Evolutionary conservation across 805 yeast species (phyloP).

Genomic region (Ogataea zsoltii): DNA sequence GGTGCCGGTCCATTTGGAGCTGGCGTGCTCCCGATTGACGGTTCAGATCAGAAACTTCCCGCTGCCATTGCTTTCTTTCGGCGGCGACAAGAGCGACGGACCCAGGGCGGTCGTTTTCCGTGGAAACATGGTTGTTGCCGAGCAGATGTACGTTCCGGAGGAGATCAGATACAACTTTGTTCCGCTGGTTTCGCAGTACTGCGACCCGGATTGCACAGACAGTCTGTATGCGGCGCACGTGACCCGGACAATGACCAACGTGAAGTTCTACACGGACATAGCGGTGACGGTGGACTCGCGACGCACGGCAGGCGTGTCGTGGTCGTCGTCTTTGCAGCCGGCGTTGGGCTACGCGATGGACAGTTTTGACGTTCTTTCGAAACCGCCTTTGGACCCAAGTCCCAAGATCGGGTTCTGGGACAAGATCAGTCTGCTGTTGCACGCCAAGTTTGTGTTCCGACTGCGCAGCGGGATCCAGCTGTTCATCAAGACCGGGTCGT

Average conservation of each 20-base stretch:
- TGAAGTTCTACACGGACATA: constrained; percentile 55
- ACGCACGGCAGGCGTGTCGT: constrained; percentile 52
- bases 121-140: constrained; percentile 60
- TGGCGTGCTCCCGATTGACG: constrained; percentile 44
- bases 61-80: constrained; percentile 55
- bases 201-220: constrained; percentile 33
- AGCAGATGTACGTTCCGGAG: constrained; percentile 55
- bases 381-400: constrained; percentile 69
- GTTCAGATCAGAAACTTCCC: constrained; percentile 56
- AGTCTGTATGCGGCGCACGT: constrained; percentile 58
- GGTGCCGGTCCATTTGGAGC: constrained; percentile 47
- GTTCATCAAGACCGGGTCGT: constrained; percentile 59
- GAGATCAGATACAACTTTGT: constrained; percentile 45
- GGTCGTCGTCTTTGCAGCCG: constrained; percentile 66
- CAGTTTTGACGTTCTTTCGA: constrained; percentile 65
- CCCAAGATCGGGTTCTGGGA: constrained; percentile 73
- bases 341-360: constrained; percentile 61
- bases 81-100: constrained; percentile 42
- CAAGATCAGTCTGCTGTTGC: constrained; percentile 55
- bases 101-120: constrained; percentile 35
- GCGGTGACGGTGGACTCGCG: constrained; percentile 45
- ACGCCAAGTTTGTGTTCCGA: constrained; percentile 51
- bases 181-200: constrained; percentile 44
- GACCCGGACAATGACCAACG: constrained; percentile 63
- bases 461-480: constrained; percentile 55